Evolutionary conservation across 371 early-diverging fungal genomes (phyloP), one percentile per base, ranked within the genome.

Genomic region (Mortierella sp.): DNA sequence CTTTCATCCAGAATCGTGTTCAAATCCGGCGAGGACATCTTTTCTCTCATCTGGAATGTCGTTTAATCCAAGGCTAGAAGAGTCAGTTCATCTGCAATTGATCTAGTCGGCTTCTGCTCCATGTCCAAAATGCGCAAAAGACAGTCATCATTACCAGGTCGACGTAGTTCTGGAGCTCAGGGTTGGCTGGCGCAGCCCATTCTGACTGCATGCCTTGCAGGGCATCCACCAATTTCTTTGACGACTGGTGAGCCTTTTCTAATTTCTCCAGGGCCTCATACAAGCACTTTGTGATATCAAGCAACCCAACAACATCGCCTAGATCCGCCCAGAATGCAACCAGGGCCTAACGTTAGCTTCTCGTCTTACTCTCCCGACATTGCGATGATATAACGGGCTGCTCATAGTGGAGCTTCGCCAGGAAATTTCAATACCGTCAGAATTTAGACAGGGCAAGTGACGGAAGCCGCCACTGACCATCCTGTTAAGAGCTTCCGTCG

Each of bases 221-320:
- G 16, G 96, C 97, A 66, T 90, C 93, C 63, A 91, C 92, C 62
- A 95, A 82, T 66, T 88, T 88, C 69, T 89, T 87, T 56, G 93
- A 93, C 48, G 94, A 93, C 61, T 91, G 90, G 82, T 94, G 93
- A 28, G 95, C 95, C 28, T 93, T 88, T 74, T 96, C 97, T 82
- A 97, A 88, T 66, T 95, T 94, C 65, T 95, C 96, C 44, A 97
- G 82, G 26, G 95, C 92, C 69, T 96, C 96, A 77, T 93, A 96
- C 70, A 97, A 86, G 81, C 96, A 95, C 71, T 96, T 96, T 62
- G 97, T 96, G 72, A 98, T 95, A 82, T 98, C 98, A 57, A 97
- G 83, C 57, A 96, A 77, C 18, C 98, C 97, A 58, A 97, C 94
- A 50, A 98, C 94, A 70, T 94, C 95, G 48, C 91, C 93, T 71